These are phyloP conservation scores for Geranium brycei DNA, from an alignment of 345 rosid genomes.

Conservation along the genomic window DNA sequence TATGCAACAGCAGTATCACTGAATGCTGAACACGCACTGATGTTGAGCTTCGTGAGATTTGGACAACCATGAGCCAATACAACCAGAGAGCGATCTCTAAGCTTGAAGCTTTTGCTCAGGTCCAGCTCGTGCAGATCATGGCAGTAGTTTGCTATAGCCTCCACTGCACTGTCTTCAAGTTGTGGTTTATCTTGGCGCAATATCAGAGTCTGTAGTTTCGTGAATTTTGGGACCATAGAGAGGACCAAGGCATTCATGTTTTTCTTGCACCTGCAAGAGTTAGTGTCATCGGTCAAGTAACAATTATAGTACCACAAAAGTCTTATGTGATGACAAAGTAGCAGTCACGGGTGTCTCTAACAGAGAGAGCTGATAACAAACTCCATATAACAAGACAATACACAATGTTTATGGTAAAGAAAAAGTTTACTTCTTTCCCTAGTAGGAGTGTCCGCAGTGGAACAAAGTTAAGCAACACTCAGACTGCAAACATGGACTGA, in stretches of 20 bases:
- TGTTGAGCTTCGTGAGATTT: constrained; percentile 68
- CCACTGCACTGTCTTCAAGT: constrained; percentile 69
- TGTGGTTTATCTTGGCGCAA: constrained; percentile 89
- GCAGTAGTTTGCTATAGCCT: constrained; percentile 66
- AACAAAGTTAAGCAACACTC: too few relatives aligned
- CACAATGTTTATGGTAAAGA: too few relatives aligned
- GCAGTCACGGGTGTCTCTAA: too few relatives aligned
- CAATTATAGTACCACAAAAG: neutral
- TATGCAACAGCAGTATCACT: constrained; percentile 49
- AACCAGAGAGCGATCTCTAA: constrained; percentile 51
- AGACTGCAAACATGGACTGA: too few relatives aligned
- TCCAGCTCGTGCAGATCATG: constrained; percentile 79
- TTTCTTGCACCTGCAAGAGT: constrained; percentile 52
- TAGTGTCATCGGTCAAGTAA: neutral
- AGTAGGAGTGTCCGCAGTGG: too few relatives aligned
- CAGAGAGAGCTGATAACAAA: too few relatives aligned
- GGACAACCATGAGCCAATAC: constrained; percentile 79
- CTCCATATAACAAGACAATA: too few relatives aligned
- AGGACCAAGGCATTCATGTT: constrained; percentile 78
- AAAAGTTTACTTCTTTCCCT: too few relatives aligned
- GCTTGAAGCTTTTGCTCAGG: constrained; percentile 92
- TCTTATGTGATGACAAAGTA: neutral
- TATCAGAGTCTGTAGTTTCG: constrained; percentile 51
- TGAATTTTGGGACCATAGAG: constrained; percentile 67
- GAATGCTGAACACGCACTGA: constrained; percentile 79